Evolutionary conservation across 192 early-diverging fungal genomes (phyloP), one percentile per base, ranked within the genome.

Genomic region (Coemansia sp.): DNA sequence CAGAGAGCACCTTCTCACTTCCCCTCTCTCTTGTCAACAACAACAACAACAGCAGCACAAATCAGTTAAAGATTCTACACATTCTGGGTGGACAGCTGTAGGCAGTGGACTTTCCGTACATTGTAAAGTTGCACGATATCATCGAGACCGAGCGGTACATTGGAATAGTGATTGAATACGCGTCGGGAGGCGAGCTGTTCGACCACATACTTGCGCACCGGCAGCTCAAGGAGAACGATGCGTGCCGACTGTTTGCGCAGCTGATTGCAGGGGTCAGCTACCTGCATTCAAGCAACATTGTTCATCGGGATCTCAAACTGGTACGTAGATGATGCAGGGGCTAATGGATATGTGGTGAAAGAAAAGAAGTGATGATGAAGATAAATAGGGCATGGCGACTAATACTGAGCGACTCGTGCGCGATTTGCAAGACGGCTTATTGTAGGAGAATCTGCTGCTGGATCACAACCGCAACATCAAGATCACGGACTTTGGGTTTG

Each of bases 401-500:
- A 25, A 25, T 25, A 25, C 25, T 25, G 25, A 25, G 25, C 25
- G 25, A 25, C 25, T 25, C 25, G 25, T 25, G 25, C 25, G 25
- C 25, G 25, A 25, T 25, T 25, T 25, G 25, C 25, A 25, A 25
- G 25, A 25, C 25, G 25, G 25, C 11, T 50, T 42, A 19, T 17
- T 54, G 55, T 79, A 92, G 90, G 96, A 99, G 83, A 99, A 99
- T 64, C 72, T 99, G 69, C 82, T 99, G 50, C 75, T 99, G 72
- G 97, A 99, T 85, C 86, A 87, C 57, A 86, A 95, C 70, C 86
- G 93, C 55, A 95, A 97, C 70, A 88, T 99, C 54, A 91, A 96
- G 65, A 98, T 99, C 77, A 96, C 97, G 8, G 97, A 99, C 75
- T 99, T 99, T 90, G 97, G 97, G 12, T 99, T 99, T 81, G 96